Base-by-base conservation (phyloP, 2,329 filamentous ascomycete genomes). In the Exserohilum rostratum region DNA sequence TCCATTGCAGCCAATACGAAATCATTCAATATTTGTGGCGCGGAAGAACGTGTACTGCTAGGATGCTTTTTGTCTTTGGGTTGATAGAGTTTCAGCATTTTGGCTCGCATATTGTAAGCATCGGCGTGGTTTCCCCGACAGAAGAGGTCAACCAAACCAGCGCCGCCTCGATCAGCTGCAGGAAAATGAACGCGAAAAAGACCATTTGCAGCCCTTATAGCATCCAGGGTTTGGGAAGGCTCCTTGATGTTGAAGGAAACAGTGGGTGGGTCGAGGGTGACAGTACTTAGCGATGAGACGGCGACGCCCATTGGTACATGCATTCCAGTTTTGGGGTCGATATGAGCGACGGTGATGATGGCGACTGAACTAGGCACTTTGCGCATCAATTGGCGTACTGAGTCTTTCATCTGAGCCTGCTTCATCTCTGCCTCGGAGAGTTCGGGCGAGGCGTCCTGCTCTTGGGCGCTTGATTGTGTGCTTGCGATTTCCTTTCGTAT, bases 181-280 rank as follows among this genome's bases (percentile, higher is more conserved):
- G 85, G 75, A n/a, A 86, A 69, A 61, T 85, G 81, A 0, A 85
- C 77, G 6, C 78, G 76, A 57, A 87, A 82, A 15, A 42, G 59
- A 9, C 67, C 65, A 0, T 74, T 65, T 3, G 72, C 67, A 3
- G 62, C 64, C 0, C 79, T 80, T 17, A 87, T 82, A 6, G 83
- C 83, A 48, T 80, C 76, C 43, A 84, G 78, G 0, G 84, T 86
- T 33, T 80, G 76, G 1, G 84, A 87, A 2, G 83, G 83, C 2
- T 78, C 62, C 46, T 80, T 81, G 51, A 87, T 78, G 57, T 87
- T 88, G 78, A 88, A 87, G 1, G 83, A 85, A 22, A 87, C 76
- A n/a, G 84, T 77, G 0, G 85, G 83, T 1, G 85, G 85, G 27
- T 77, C 66, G 3, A 87, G 73, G 0, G 83, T 81, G 12, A 87